Conservation (phyloP, 208 protist species). For the Wallacemonas sp. region DNA sequence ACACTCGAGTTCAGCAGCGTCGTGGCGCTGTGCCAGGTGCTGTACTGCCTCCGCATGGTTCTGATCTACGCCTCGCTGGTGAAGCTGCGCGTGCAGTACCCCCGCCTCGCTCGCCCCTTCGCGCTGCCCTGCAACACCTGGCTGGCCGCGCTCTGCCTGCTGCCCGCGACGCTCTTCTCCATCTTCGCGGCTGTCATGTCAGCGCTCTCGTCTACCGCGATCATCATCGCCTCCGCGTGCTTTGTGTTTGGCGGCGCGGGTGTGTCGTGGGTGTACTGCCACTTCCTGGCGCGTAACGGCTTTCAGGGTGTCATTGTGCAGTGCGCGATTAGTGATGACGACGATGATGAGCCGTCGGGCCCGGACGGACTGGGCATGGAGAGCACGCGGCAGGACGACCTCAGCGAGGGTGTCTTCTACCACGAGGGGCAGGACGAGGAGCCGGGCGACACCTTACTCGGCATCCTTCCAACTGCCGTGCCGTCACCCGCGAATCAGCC, state of each 20-base stretch:
- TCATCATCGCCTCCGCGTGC: conserved; percentile 53
- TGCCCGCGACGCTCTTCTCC: conserved; percentile 67
- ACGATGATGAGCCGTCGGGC: conserved; percentile 28
- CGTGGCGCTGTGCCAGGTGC: conserved; percentile 75
- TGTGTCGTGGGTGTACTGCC: conserved; percentile 78
- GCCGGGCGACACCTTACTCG: conserved; percentile 47
- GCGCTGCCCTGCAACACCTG: conserved; percentile 68
- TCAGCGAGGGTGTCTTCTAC: conserved; percentile 72
- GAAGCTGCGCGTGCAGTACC: conserved; percentile 76
- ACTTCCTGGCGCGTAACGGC: conserved; percentile 62
- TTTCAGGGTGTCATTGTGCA: conserved; percentile 86
- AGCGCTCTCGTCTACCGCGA: conserved; percentile 56
- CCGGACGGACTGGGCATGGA: conserved; percentile 3
- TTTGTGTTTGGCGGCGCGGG: conserved; percentile 57
- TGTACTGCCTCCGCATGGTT: conserved; percentile 83
- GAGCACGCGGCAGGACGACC: conserved; percentile 14
- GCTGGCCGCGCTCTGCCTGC: conserved; percentile 52
- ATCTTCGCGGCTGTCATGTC: conserved; percentile 62
- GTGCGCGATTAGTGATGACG: conserved; percentile 51
- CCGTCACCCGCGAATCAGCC: neutral
- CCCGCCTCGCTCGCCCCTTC: conserved; percentile 74
- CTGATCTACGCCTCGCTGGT: conserved; percentile 73
- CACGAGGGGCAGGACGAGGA: conserved; percentile 29
- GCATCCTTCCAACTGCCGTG: conserved; percentile 41
- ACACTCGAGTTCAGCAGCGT: conserved; percentile 73